Conservation (phyloP, 176 grass and related monocot species). For the Otatea glauca region DNA sequence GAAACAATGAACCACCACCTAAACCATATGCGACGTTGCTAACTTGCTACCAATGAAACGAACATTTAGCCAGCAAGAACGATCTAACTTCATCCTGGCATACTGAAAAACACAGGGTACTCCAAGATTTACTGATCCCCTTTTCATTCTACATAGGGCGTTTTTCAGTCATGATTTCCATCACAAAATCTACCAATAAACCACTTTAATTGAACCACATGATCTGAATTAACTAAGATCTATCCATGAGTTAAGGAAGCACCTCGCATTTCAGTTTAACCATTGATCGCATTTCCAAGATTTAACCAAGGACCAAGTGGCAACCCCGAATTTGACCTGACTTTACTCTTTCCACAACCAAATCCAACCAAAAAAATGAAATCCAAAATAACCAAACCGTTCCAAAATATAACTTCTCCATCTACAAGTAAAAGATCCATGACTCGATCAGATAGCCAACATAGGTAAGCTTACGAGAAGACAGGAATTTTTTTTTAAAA, state of each 20-base stretch:
- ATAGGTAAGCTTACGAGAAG: not conserved
- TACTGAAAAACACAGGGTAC: not conserved
- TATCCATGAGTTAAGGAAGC: not conserved
- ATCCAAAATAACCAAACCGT: not conserved
- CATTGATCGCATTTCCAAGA: not conserved
- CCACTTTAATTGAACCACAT: not conserved
- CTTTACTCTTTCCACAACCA: not conserved
- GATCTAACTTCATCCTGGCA: conserved; percentile 17
- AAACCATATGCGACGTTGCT: not conserved
- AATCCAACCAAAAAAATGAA: not conserved
- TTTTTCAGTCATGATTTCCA: not conserved
- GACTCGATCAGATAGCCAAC: not conserved
- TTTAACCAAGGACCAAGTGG: not conserved
- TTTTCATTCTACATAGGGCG: not conserved
- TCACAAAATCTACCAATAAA: not conserved
- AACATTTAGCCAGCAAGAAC: not conserved
- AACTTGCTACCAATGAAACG: not conserved
- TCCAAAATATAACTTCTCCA: not conserved
- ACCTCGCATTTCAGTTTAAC: not conserved
- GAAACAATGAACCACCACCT: not conserved
- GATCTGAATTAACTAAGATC: not conserved
- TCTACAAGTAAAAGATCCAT: not conserved
- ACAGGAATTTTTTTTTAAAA: not conserved
- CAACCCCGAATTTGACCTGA: conserved; percentile 11
- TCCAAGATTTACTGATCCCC: not conserved